Evolutionary conservation across 371 early-diverging fungal genomes (phyloP).

Genomic region (Nematocida major): DNA sequence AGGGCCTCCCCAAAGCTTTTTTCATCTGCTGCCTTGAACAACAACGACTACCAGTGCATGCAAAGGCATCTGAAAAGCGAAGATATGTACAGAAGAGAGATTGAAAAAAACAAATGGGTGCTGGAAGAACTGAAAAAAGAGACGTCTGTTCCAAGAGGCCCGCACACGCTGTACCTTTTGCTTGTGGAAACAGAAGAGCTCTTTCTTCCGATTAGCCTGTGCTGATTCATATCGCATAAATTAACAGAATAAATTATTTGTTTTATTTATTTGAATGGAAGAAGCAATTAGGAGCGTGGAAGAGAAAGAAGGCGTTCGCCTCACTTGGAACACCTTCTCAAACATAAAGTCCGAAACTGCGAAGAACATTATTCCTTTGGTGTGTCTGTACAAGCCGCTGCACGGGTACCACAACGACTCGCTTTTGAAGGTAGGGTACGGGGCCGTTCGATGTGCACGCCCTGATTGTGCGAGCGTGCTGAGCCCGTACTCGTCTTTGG

Average conservation of each 20-base stretch:
- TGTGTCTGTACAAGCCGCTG: slow-evolving; percentile 86
- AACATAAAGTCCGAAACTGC: slow-evolving; percentile 81
- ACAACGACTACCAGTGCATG: background rate
- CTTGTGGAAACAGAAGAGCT: background rate
- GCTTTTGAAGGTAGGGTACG: slow-evolving; percentile 67
- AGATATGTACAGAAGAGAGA: background rate
- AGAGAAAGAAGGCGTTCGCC: slow-evolving; percentile 67
- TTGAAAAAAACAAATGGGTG: background rate
- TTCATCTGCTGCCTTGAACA: background rate
- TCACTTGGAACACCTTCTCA: slow-evolving; percentile 97
- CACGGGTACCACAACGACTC: slow-evolving; percentile 66
- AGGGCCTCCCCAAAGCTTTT: background rate
- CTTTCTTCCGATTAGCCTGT: background rate
- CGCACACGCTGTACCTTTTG: background rate
- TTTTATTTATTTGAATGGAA: slow-evolving; percentile 60
- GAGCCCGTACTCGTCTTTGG: slow-evolving; percentile 91
- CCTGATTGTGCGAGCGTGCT: slow-evolving; percentile 70
- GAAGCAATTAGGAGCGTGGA: slow-evolving; percentile 64
- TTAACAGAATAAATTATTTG: slow-evolving; percentile 22
- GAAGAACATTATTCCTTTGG: slow-evolving; percentile 86
- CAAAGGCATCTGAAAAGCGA: background rate
- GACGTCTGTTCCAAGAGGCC: background rate
- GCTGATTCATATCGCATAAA: background rate
- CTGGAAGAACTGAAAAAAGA: background rate
- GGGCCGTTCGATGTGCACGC: slow-evolving; percentile 17